These are phyloP conservation scores for Myrmaecium sp. DNA, from an alignment of 2,329 filamentous ascomycete genomes.

Conservation along the genomic window DNA sequence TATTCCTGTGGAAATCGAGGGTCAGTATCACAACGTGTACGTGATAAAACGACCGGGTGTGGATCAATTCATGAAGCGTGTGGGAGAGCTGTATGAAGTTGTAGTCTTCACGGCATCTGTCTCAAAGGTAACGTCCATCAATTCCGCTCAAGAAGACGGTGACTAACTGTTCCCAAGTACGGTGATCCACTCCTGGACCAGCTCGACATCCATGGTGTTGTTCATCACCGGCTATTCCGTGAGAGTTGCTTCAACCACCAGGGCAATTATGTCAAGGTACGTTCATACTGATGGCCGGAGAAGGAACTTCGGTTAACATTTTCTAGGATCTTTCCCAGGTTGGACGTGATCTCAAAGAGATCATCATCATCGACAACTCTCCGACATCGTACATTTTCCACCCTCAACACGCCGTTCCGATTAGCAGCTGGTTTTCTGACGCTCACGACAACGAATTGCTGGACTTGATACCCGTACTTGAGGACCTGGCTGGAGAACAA, in stretches of 20 bases:
- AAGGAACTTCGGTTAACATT: too few species aligned
- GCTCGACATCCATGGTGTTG: constrained; percentile 89
- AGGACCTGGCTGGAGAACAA: constrained; percentile 77
- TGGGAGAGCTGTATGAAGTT: constrained; percentile 94
- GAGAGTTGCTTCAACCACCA: constrained; percentile 99
- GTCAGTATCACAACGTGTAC: constrained; percentile 97
- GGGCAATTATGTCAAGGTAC: constrained; percentile 89
- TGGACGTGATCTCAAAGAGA: constrained; percentile 86
- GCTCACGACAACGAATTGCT: constrained; percentile 97
- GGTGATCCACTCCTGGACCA: constrained; percentile 92
- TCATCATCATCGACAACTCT: constrained; percentile 99
- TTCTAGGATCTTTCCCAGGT: constrained; percentile 86
- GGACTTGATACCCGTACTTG: constrained; percentile 92
- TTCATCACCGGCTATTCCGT: constrained; percentile 89
- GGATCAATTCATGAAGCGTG: constrained; percentile 96
- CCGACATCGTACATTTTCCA: constrained; percentile 99
- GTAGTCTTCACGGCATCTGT: constrained; percentile 98
- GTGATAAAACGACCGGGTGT: constrained; percentile 98
- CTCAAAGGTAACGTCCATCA: constrained; percentile 52
- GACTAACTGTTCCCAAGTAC: constrained; percentile 41
- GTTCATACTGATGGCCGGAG: too few species aligned
- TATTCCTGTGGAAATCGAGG: constrained; percentile 96
- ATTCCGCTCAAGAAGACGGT: constrained; percentile 3
- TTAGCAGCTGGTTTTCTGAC: constrained; percentile 99
- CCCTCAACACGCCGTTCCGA: constrained; percentile 93